Evolutionary conservation across 1,139 yeast genomes (phyloP), one percentile per base, ranked within the genome.

Genomic region (Taiozyma onychis): DNA sequence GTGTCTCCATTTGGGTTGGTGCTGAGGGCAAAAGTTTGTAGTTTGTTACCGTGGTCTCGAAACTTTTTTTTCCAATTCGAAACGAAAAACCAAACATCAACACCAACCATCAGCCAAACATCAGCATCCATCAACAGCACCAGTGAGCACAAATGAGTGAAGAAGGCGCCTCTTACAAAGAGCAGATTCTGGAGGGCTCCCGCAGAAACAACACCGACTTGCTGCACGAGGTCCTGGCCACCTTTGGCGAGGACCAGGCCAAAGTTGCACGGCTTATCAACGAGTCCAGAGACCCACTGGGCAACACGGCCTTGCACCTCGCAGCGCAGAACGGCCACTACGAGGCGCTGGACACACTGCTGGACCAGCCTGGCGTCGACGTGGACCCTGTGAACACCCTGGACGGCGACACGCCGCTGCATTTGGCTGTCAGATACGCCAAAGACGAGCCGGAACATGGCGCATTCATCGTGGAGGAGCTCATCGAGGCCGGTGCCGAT

Each of bases 401-500:
- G 44, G 86, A 83, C 47, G 90, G 90, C 37, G 91, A 88, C 57
- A 89, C 98, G 1, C 98, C 99, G 11, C 76, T 93, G 58, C 98
- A 93, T 69, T 72, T 79, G 57, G 95, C 96, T 3, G 96, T 85
- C 13, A 79, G 80, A 57, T 90, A 87, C 64, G 75, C 91, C 26
- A 73, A 73, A 44, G 81, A 80, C 16, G 97, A 93, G 63, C 87
- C 93, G 0, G 97, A 88, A 54, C 93, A 86, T 67, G 97, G 97
- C 1, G 72, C 78, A 43, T 90, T 85, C 60, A 76, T 93, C 44
- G 76, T 83, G 9, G 96, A 89, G 61, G 87, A 86, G 65, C 75
- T 93, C 55, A 74, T 93, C 53, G 97, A 91, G 62, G 97, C 96
- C 37, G 99, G 98, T 2, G 84, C 96, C 1, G 95, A 91, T 67